These are phyloP conservation scores for Flaveria sonorensis DNA, from an alignment of 129 eudicot species.

Conservation along the genomic window DNA sequence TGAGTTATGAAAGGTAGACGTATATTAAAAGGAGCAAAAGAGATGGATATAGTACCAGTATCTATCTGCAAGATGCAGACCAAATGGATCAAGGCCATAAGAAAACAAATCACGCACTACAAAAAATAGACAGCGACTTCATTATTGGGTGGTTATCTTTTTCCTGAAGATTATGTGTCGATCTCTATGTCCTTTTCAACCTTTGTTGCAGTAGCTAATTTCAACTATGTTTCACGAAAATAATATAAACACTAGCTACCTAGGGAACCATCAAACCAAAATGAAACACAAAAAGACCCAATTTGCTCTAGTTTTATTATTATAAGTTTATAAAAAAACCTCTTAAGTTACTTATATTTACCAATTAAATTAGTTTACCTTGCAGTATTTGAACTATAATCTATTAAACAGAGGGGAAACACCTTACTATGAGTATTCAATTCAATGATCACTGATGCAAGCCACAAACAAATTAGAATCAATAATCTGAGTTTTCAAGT, in stretches of 20 bases:
- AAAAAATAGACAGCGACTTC: neutral
- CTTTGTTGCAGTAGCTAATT: neutral
- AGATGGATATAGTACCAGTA: neutral
- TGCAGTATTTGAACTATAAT: too few species aligned
- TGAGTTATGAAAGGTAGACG: neutral
- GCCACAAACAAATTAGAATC: neutral
- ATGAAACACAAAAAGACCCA: neutral
- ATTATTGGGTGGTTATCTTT: neutral
- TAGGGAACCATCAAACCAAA: neutral
- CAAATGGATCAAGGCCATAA: neutral
- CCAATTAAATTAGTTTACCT: too few species aligned
- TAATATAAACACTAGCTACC: neutral
- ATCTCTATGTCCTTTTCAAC: neutral
- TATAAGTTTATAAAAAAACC: too few species aligned
- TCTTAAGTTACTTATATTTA: too few species aligned
- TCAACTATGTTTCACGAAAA: neutral
- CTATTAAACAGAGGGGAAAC: too few species aligned
- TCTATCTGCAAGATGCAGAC: neutral
- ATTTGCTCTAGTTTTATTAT: neutral
- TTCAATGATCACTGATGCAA: neutral
- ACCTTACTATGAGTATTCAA: too few species aligned
- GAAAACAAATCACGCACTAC: neutral
- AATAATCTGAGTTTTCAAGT: neutral
- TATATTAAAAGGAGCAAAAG: slow-evolving; percentile 4
- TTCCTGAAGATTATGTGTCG: neutral